A percentile compares a stretch with the other conserved stretches of the same genome.
Evolutionary conservation across 164 flowering plant genomes (phyloP).

Genomic region (Protea cynaroides): DNA sequence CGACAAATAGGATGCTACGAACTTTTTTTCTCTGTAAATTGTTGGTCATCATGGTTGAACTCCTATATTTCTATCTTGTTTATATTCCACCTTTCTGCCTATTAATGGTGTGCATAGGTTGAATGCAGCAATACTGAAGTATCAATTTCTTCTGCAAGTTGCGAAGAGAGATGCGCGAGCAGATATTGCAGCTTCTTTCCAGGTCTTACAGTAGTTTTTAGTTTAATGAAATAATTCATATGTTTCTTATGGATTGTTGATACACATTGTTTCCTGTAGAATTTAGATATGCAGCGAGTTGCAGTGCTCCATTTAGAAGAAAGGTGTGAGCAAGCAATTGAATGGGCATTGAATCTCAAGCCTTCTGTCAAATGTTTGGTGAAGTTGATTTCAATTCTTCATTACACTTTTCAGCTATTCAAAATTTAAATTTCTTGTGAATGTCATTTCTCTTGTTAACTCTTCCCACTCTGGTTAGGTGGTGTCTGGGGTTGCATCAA

Average conservation of each 20-base stretch:
- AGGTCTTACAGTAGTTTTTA: constrained; percentile 32
- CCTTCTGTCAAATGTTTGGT: constrained; percentile 79
- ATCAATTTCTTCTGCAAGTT: constrained; percentile 56
- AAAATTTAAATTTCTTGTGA: not conserved
- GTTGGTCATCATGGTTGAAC: not conserved
- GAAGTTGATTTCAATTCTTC: constrained; percentile 6
- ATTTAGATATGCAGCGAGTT: constrained; percentile 54
- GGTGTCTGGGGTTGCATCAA: constrained; percentile 95
- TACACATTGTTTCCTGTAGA: not conserved
- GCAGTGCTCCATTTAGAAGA: constrained; percentile 95
- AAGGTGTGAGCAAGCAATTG: constrained; percentile 87
- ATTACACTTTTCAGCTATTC: not conserved
- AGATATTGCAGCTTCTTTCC: constrained; percentile 95
- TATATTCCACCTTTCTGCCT: constrained; percentile 4
- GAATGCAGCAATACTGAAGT: constrained; percentile 52
- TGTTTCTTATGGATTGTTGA: not conserved
- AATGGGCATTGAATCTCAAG: constrained; percentile 81
- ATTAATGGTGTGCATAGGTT: constrained; percentile 8
- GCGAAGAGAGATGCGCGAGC: constrained; percentile 74
- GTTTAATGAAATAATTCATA: not conserved
- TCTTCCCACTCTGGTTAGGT: constrained; percentile 42
- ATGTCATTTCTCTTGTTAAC: not conserved
- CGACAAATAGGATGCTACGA: not conserved
- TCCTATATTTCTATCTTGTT: constrained; percentile 4
- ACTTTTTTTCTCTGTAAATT: not conserved